Conservation (phyloP, 345 rosid species). For the Viola odorata region DNA sequence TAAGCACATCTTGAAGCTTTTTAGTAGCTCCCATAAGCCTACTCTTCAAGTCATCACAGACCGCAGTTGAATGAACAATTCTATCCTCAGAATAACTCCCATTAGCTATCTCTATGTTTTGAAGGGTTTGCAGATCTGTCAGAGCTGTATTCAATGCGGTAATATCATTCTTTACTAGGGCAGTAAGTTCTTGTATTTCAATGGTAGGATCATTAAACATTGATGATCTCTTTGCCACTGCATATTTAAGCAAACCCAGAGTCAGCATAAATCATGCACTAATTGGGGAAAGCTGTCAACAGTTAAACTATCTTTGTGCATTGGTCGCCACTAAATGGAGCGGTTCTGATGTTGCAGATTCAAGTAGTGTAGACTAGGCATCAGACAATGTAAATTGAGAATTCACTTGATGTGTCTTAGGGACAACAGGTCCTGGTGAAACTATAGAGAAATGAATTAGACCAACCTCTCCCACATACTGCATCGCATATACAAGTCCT, state of each 20-base stretch:
- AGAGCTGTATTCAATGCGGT: constrained; percentile 66
- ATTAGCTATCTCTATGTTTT: constrained; percentile 70
- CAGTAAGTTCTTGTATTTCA: constrained; percentile 79
- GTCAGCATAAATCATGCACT: no score
- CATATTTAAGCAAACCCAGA: neutral
- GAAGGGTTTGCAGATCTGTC: constrained; percentile 71
- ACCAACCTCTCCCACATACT: no score
- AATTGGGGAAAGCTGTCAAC: no score
- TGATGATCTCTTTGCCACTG: constrained; percentile 81
- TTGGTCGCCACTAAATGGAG: no score
- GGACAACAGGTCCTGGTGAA: no score
- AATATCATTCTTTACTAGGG: constrained; percentile 73
- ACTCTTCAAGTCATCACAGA: constrained; percentile 76
- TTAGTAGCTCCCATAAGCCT: constrained; percentile 82
- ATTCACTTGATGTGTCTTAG: no score
- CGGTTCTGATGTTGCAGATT: no score
- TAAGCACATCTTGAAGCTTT: constrained; percentile 69
- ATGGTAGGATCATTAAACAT: constrained; percentile 79
- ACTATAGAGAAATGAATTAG: no score
- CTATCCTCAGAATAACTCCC: constrained; percentile 72
- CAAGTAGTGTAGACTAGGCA: no score
- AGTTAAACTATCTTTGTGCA: no score
- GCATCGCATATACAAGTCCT: no score
- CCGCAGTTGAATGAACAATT: constrained; percentile 66
- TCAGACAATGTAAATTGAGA: no score